These are phyloP conservation scores for Trichosporon sp. DNA, from an alignment of 1,284 basidiomycete genomes.

Conservation along the genomic window DNA sequence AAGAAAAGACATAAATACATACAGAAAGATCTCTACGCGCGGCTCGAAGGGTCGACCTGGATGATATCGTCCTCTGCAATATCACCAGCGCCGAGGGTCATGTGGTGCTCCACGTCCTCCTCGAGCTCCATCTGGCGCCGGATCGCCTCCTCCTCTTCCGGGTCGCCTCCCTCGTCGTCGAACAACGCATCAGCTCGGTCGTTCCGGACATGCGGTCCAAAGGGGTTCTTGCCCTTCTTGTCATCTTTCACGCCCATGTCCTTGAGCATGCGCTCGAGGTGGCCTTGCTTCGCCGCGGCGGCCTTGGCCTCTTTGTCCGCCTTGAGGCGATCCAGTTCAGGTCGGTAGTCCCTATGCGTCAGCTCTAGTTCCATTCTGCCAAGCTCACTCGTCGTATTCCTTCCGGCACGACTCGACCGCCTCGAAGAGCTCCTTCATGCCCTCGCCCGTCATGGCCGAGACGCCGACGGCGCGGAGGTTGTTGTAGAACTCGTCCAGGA, in stretches of 20 bases:
- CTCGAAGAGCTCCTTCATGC: constrained; percentile 82
- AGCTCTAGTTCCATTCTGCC: neutral
- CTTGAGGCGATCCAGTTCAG: constrained; percentile 70
- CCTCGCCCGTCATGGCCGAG: constrained; percentile 88
- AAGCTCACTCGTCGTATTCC: constrained; percentile 75
- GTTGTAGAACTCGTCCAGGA: constrained; percentile 98
- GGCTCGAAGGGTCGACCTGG: neutral
- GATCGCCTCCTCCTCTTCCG: constrained; percentile 58
- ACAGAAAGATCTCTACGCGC: neutral
- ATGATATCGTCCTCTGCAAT: constrained; percentile 8
- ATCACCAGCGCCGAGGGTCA: constrained; percentile 29
- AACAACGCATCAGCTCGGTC: constrained; percentile 39
- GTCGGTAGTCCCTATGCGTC: constrained; percentile 71
- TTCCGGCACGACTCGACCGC: constrained; percentile 80
- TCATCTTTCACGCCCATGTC: constrained; percentile 74
- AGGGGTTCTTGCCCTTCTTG: constrained; percentile 56
- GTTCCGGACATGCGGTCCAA: constrained; percentile 44
- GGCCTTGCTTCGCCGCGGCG: constrained; percentile 62
- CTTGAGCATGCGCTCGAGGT: constrained; percentile 73
- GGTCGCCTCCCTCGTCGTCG: constrained; percentile 43
- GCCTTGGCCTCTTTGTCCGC: constrained; percentile 55
- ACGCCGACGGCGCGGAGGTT: constrained; percentile 92
- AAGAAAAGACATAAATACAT: neutral
- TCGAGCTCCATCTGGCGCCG: constrained; percentile 45
- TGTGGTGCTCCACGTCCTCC: constrained; percentile 49